A percentile compares a stretch with the other conserved stretches of the same genome.
Conservation (phyloP, 805 yeast species). For the Kodamaea restingae region DNA sequence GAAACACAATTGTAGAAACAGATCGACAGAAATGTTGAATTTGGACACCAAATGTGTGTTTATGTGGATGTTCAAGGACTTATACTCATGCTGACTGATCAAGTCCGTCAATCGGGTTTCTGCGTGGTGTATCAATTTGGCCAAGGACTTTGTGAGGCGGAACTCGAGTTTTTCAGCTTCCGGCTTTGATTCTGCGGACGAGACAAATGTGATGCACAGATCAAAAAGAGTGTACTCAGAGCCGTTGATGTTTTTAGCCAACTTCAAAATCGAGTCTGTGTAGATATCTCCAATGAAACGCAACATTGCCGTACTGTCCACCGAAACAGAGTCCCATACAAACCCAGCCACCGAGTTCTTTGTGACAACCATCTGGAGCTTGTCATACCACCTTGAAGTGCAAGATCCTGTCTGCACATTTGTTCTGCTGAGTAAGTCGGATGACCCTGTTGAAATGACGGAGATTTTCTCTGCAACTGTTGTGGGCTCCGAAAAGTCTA, state of each 20-base stretch:
- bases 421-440: slow-evolving; percentile 36
- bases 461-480: slow-evolving; percentile 47
- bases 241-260: slow-evolving; percentile 57
- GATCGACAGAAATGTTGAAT: slow-evolving; percentile 45
- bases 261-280: slow-evolving; percentile 52
- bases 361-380: slow-evolving; percentile 51
- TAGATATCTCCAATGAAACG: slow-evolving; percentile 55
- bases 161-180: slow-evolving; percentile 27
- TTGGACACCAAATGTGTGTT: slow-evolving; percentile 35
- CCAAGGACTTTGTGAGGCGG: slow-evolving; percentile 43
- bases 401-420: slow-evolving; percentile 55
- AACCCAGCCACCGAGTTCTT: slow-evolving; percentile 56
- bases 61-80: slow-evolving; percentile 36
- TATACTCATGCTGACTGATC: slow-evolving; percentile 54
- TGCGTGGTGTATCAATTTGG: slow-evolving; percentile 47
- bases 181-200: slow-evolving; percentile 41
- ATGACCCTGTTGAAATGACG: slow-evolving; percentile 51
- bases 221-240: slow-evolving; percentile 53
- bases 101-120: slow-evolving; percentile 58
- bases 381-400: slow-evolving; percentile 58
- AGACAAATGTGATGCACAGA: slow-evolving; percentile 29
- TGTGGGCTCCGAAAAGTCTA: slow-evolving; percentile 45
- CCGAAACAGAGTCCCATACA: slow-evolving; percentile 54
- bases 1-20: slow-evolving; percentile 48
- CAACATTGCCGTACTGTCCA: slow-evolving; percentile 57